Conservation (phyloP, 2,329 filamentous ascomycete genomes). For the Fusarium sp. region DNA sequence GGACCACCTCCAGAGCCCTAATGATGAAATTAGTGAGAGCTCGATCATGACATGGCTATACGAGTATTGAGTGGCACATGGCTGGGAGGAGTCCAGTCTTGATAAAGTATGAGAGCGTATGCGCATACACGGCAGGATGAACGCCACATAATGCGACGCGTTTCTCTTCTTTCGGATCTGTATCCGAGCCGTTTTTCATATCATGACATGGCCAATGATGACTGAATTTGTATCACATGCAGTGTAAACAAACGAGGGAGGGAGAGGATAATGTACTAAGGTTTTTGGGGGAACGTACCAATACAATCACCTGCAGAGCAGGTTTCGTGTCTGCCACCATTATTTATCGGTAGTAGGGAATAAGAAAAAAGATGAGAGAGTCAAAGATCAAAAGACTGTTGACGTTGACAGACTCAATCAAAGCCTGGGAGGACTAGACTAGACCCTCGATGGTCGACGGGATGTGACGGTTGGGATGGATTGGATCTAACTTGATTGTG, state of each 20-base stretch:
- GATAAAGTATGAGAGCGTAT: neutral
- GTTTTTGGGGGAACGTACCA: conserved; percentile 65
- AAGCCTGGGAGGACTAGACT: neutral
- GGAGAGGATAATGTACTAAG: neutral
- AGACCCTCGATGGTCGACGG: conserved; percentile 2
- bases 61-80: conserved; percentile 7
- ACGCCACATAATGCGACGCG: conserved; percentile 21
- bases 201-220: neutral
- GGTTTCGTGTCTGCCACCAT: conserved; percentile 52
- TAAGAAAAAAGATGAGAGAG: neutral
- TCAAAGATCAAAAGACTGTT: conserved; percentile 5
- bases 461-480: conserved; percentile 8
- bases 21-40: conserved; percentile 28
- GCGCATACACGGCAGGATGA: neutral
- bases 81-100: conserved; percentile 2
- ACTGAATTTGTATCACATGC: conserved; percentile 7
- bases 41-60: neutral
- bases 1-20: conserved; percentile 92
- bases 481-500: conserved; percentile 16
- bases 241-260: conserved; percentile 23
- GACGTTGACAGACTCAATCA: conserved; percentile 20
- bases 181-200: conserved; percentile 9
- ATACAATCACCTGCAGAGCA: conserved; percentile 77
- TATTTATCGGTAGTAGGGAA: conserved; percentile 1
- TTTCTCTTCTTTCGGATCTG: conserved; percentile 5